Evolutionary conservation across 1,284 basidiomycete genomes (phyloP).

Genomic region (Fomitopsis schrenkii): DNA sequence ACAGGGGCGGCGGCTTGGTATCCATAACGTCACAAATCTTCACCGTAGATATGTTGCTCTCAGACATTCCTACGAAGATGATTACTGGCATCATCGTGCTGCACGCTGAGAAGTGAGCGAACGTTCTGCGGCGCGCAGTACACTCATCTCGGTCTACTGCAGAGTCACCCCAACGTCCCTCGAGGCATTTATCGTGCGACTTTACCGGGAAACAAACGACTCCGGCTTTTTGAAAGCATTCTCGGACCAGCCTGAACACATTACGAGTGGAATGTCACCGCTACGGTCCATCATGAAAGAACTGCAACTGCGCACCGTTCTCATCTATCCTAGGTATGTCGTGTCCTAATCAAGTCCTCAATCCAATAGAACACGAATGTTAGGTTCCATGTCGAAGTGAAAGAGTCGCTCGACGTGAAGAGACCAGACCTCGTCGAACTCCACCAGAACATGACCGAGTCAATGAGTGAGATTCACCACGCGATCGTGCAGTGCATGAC

Average conservation of each 20-base stretch:
- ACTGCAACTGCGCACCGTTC: constrained; percentile 82
- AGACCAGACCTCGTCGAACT: constrained; percentile 92
- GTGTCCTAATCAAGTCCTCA: neutral
- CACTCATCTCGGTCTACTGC: neutral
- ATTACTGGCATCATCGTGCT: constrained; percentile 94
- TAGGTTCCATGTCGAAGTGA: constrained; percentile 91
- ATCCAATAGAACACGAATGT: neutral
- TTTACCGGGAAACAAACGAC: constrained; percentile 85
- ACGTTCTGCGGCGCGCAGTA: neutral
- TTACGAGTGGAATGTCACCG: constrained; percentile 89
- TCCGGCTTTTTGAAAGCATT: constrained; percentile 95
- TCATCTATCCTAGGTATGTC: constrained; percentile 84
- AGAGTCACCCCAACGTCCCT: constrained; percentile 83
- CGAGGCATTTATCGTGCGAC: constrained; percentile 88
- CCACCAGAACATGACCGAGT: constrained; percentile 80
- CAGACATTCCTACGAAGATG: constrained; percentile 78
- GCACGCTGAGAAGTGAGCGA: constrained; percentile 81
- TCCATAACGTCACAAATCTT: constrained; percentile 94
- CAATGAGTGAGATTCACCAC: constrained; percentile 90
- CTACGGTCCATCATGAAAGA: constrained; percentile 92
- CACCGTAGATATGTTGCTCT: constrained; percentile 92
- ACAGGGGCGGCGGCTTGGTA: constrained; percentile 85
- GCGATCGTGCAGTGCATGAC: constrained; percentile 96
- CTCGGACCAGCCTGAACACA: constrained; percentile 93
- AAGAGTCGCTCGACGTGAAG: constrained; percentile 74